phyloP scores from a whole-genome alignment of 2,329 filamentous ascomycete species.

The Hypoxylon sp. region DNA sequence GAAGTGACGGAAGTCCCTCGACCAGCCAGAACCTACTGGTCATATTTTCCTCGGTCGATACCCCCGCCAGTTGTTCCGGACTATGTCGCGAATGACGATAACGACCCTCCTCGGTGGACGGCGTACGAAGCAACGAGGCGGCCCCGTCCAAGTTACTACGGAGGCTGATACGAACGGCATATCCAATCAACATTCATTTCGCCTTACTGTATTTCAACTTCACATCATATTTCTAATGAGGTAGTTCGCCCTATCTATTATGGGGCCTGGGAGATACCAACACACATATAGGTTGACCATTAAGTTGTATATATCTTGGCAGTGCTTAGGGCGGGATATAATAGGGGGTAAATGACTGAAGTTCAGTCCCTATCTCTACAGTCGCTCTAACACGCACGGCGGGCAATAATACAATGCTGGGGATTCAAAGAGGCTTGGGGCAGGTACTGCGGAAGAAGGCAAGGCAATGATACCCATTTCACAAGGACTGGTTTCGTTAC shows the following conservation, averaged over 20 bases:
- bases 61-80: constrained; percentile 46
- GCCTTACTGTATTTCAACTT: constrained; percentile 49
- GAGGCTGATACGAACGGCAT: constrained; percentile 1
- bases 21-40: constrained; percentile 38
- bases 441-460: neutral
- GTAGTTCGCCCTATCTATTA: neutral
- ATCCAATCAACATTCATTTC: neutral
- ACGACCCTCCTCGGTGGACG: constrained; percentile 22
- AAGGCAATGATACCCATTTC: constrained; percentile 27
- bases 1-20: constrained; percentile 1
- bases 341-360: neutral
- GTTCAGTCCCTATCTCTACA: no score
- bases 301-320: neutral
- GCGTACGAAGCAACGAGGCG: constrained; percentile 27
- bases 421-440: neutral
- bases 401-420: neutral
- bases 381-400: neutral
- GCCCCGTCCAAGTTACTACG: constrained; percentile 20
- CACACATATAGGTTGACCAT: neutral
- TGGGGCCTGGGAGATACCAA: neutral
- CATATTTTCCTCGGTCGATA: constrained; percentile 48
- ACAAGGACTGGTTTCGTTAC: neutral
- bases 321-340: neutral
- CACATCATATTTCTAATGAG: neutral
- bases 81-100: constrained; percentile 34